phyloP scores from a whole-genome alignment of 805 yeast genomes.

The Monosporozyma solicola region DNA sequence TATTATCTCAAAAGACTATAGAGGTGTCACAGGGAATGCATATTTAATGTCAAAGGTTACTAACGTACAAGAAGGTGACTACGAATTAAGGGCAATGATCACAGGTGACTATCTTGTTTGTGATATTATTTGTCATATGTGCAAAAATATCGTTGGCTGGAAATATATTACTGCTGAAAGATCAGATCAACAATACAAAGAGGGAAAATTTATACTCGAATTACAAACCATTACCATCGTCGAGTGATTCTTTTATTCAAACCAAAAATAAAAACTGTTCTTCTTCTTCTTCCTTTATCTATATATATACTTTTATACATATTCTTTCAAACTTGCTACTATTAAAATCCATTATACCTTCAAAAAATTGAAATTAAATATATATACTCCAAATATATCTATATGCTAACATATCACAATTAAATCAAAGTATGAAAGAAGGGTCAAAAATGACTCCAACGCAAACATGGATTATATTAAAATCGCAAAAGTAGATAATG shows the following conservation, averaged over 20 bases:
- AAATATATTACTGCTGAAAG: constrained; percentile 43
- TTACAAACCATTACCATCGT: constrained; percentile 23
- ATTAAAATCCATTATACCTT: no score
- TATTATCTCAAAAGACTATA: constrained; percentile 36
- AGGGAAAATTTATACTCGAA: constrained; percentile 52
- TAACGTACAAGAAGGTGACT: constrained; percentile 33
- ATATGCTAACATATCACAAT: no score
- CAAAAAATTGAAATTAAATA: no score
- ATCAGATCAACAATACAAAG: constrained; percentile 45
- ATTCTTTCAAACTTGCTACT: background rate
- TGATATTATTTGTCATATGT: constrained; percentile 48
- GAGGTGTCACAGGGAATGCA: constrained; percentile 52
- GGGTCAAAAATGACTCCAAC: background rate
- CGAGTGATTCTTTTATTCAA: background rate
- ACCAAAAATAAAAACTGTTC: background rate
- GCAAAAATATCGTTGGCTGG: constrained; percentile 56
- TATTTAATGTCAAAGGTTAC: constrained; percentile 43
- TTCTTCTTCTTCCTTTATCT: background rate
- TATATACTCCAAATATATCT: background rate
- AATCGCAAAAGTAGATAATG: constrained; percentile 43
- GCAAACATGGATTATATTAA: constrained; percentile 43
- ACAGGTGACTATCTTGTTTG: constrained; percentile 54
- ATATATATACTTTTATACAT: background rate
- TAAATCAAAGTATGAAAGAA: no score
- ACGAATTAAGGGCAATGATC: constrained; percentile 42